Evolutionary conservation across 805 yeast species (phyloP), one percentile per base, ranked within the genome.

Genomic region (Ogataea siamensis): DNA sequence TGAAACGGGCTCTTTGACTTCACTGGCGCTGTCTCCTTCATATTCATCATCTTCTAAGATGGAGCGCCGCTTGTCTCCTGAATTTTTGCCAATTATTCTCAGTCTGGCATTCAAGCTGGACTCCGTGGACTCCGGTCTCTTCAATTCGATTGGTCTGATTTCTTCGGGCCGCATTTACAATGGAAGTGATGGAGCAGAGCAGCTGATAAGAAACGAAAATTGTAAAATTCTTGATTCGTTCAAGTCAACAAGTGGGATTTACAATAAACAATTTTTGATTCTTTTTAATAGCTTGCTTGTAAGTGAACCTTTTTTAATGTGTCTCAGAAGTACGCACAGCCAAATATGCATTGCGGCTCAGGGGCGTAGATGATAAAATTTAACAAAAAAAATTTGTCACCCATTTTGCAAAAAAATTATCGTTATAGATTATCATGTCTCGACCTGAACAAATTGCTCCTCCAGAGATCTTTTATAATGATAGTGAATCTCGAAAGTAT

Each of bases 371-470:
- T 7, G 25, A 22, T 27, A 9, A 13, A 28, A 22, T 28, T 11
- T n/a, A 5, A 17, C 15, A 18, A 34, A 34, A 34, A 24, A 25
- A 33, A 15, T 34, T 36, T 30, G 30, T 21, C 12, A 18, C 23
- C 5, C 13, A 28, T 15, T 28, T 11, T 22, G 14, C 20, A 5
- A 17, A 28, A 28, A 9, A 8, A 10, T 24, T 14, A 20, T 9
- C 8, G 25, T 15, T 17, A 12, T 6, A 27, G n/a, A n/a, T n/a
- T n/a, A 43, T 23, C 19, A 89, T 89, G 98, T 86, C 96, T 2
- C 80, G 98, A 68, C 98, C 98, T 50, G 98, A 89, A 66, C 87
- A 87, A 54, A 70, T 88, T 46, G 98, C 98, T 10, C 98, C 98
- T 19, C 96, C 98, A 27, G 98, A 89, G 66, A 74, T 89, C 43